Base-by-base conservation (phyloP, 1,139 yeast genomes). In the Geotrichum fermentans region DNA sequence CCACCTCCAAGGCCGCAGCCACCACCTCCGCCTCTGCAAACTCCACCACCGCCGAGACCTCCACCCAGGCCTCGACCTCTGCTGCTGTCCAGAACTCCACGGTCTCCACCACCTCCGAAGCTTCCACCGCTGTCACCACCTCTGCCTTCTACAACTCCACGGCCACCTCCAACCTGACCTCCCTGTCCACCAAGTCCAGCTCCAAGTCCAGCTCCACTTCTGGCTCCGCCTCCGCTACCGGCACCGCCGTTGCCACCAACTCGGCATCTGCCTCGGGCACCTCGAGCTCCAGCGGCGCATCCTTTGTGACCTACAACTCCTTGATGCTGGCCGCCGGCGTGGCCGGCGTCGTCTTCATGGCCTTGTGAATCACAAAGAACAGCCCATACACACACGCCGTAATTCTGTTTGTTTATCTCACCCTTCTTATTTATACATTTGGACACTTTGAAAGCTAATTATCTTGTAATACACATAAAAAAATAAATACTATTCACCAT, bases 1-100 rank as follows among this genome's bases (percentile, higher is more conserved):
- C 56, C 28, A 44, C 55, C 33, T 51, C 55, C 38, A 18, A 43
- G 47, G 35, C 59, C 20, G 46, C 58, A 26, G 48, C 54, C 28
- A 39, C 45, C 40, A 41, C 56, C 29, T 36, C 47, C 41, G 41
- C 40, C 30, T 47, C 43, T 37, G 17, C 40, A 32, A 38, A 45
- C 41, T 30, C 47, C 24, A 22, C 51, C 47, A 30, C 43, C 18
- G 40, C 54, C 28, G 33, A 45, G 42, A 33, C 52, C 22, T 38
- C 53, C 2, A n/a, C n/a, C n/a, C n/a, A n/a, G n/a, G 48, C 40
- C 32, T 32, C 44, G 30, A 43, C 34, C 39, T 17, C 44, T 33
- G 28, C 45, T 40, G 26, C 42, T 17, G 34, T 42, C 45, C 14
- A 52, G 29, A 34, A 49, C 49, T 42, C 47, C 43, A 17, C 50